Conservation (phyloP, 2,329 filamentous ascomycete species). For the Metarhizium robertsii region DNA sequence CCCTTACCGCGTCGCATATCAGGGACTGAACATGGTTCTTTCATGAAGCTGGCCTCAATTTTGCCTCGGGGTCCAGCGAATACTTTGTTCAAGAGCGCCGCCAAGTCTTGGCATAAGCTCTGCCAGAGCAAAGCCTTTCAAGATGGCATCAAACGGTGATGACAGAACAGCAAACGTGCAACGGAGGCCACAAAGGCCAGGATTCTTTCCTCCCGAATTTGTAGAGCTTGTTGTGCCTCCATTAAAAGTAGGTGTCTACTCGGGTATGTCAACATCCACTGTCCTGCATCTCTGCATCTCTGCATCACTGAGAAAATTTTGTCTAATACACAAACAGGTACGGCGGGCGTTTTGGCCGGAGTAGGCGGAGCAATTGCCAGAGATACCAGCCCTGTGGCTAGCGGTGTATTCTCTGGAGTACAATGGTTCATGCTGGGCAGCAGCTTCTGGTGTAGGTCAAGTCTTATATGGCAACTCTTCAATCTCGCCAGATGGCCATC, state of each 20-base stretch:
- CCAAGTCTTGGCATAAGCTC: neutral
- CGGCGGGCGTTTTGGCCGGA: conserved; percentile 53
- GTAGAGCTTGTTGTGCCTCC: conserved; percentile 38
- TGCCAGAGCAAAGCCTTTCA: neutral
- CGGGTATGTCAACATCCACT: conserved; percentile 32
- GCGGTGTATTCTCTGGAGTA: conserved; percentile 61
- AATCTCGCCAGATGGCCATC: neutral
- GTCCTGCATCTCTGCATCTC: neutral
- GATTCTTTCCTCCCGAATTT: conserved; percentile 33
- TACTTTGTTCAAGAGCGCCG: neutral
- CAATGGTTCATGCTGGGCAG: conserved; percentile 76
- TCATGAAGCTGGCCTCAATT: neutral
- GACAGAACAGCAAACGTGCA: conserved; percentile 11
- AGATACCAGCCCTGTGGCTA: conserved; percentile 57
- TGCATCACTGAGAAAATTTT: neutral
- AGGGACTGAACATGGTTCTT: no score
- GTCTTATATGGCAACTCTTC: neutral
- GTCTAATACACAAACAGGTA: conserved; percentile 32
- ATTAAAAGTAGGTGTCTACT: conserved; percentile 48
- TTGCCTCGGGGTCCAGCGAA: neutral
- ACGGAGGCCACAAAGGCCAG: conserved; percentile 19
- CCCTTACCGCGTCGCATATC: no score
- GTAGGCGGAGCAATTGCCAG: conserved; percentile 64
- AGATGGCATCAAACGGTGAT: conserved; percentile 9
- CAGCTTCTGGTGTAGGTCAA: conserved; percentile 60